Conservation (phyloP, 176 grass and related monocot genomes). For the Oryza longistaminata region DNA sequence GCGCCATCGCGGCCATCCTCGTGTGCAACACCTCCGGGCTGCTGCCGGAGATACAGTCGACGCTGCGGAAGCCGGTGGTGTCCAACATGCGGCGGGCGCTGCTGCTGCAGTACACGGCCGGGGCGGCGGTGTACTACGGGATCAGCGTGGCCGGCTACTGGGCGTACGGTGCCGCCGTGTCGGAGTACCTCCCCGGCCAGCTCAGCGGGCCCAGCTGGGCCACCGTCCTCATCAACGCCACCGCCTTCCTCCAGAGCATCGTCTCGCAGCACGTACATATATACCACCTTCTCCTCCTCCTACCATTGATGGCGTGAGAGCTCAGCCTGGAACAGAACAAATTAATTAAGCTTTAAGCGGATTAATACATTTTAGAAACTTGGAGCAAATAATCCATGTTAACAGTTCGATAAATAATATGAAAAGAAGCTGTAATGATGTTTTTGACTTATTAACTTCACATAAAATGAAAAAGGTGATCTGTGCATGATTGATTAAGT, state of each 20-base stretch:
- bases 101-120: slow-evolving; percentile 64
- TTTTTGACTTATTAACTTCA: no score
- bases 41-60: slow-evolving; percentile 93
- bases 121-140: slow-evolving; percentile 61
- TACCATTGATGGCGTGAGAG: no score
- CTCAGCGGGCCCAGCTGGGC: slow-evolving; percentile 70
- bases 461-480: no score
- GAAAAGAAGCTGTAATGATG: no score
- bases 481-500: no score
- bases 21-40: slow-evolving; percentile 90
- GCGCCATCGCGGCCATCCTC: slow-evolving; percentile 74
- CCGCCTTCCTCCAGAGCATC: slow-evolving; percentile 79
- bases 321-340: no score
- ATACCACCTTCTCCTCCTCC: no score
- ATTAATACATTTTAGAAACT: no score
- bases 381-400: no score
- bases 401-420: no score
- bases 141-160: slow-evolving; percentile 86
- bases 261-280: slow-evolving; percentile 72
- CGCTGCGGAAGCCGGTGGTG: slow-evolving; percentile 61
- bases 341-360: no score
- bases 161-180: slow-evolving; percentile 77
- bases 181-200: slow-evolving; percentile 74
- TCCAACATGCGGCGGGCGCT: slow-evolving; percentile 67
- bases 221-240: slow-evolving; percentile 66